phyloP scores from a whole-genome alignment of 2,329 filamentous ascomycete genomes.

The Grosmannia penicillata region DNA sequence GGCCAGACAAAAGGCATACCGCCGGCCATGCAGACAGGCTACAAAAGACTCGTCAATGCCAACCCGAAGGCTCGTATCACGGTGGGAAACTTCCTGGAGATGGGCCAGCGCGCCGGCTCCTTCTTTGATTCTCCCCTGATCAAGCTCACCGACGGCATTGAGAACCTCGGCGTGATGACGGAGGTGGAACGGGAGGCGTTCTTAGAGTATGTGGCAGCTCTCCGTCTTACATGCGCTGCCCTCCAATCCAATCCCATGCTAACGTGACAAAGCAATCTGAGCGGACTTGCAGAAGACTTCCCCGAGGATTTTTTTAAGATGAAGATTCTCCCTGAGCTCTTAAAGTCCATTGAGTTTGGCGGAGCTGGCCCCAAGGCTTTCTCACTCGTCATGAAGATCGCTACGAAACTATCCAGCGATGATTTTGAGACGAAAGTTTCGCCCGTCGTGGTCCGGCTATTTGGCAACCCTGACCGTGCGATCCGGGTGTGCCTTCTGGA shows the following conservation, averaged over 20 bases:
- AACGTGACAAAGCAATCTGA: constrained; percentile 44
- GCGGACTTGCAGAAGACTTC: constrained; percentile 80
- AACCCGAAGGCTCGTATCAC: constrained; percentile 83
- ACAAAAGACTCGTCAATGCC: constrained; percentile 74
- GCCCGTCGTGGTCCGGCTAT: constrained; percentile 75
- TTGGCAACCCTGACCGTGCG: constrained; percentile 80
- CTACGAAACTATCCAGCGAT: constrained; percentile 70
- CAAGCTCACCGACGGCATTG: constrained; percentile 80
- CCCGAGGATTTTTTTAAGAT: constrained; percentile 97
- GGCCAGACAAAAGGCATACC: constrained; percentile 79
- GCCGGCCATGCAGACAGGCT: constrained; percentile 75
- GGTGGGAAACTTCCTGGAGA: constrained; percentile 74
- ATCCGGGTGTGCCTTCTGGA: constrained; percentile 84
- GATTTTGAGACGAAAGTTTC: constrained; percentile 78
- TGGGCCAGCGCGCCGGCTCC: constrained; percentile 64
- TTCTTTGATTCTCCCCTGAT: constrained; percentile 94
- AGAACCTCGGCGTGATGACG: constrained; percentile 79
- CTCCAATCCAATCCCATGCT: background rate
- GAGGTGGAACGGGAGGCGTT: constrained; percentile 76
- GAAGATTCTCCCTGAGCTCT: constrained; percentile 83
- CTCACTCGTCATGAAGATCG: constrained; percentile 76
- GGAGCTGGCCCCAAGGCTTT: constrained; percentile 90
- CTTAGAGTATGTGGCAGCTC: constrained; percentile 37
- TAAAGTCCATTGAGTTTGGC: constrained; percentile 99
- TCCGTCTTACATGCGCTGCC: background rate